Evolutionary conservation across 176 grass and related monocot genomes (phyloP), one percentile per base, ranked within the genome.

Genomic region (Oryza australiensis): DNA sequence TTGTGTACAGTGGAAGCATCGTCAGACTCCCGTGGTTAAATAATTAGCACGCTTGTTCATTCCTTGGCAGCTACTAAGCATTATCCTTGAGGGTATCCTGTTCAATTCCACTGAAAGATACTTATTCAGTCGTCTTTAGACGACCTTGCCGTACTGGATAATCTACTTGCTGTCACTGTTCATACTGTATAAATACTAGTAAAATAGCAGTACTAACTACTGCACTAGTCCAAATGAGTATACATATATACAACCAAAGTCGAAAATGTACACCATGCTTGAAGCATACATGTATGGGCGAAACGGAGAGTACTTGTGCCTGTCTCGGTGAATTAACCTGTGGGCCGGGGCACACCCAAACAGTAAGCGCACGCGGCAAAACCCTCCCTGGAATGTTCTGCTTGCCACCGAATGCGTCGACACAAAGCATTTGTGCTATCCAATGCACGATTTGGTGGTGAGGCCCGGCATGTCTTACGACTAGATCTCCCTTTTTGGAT

Each of bases 321-420:
- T n/a, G 22, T 51, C 38, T 40, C 38, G 38, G 38, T 40, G 38
- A 40, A 2, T 40, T 40, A 40, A 40, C 38, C 38, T 40, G 38
- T 40, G 38, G 38, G 9, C 38, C 38, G 38, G 38, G 38, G 38
- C 38, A 9, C 38, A 40, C 9, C 38, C 9, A 40, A 40, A 40
- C 23, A 38, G 78, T 70, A 80, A 66, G 42, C 32, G 59, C 70
- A 86, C 45, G 69, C 34, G 62, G 70, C 26, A 29, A 69, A 69
- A 64, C 33, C 2, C 26, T 26, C 4, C 51, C 59, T 20, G 67
- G 86, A 84, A 80, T 51, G 41, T 85, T 85, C 76, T 33, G 69
- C 40, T 13, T 11, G 41, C 34, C 40, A 45, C 75, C 34, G 68
- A 79, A 26, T 37, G 71, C 35, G 62, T 78, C 60, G 75, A 74